Evolutionary conservation across 176 grass and related monocot genomes (phyloP).

Genomic region (Phyllostachys edulis): DNA sequence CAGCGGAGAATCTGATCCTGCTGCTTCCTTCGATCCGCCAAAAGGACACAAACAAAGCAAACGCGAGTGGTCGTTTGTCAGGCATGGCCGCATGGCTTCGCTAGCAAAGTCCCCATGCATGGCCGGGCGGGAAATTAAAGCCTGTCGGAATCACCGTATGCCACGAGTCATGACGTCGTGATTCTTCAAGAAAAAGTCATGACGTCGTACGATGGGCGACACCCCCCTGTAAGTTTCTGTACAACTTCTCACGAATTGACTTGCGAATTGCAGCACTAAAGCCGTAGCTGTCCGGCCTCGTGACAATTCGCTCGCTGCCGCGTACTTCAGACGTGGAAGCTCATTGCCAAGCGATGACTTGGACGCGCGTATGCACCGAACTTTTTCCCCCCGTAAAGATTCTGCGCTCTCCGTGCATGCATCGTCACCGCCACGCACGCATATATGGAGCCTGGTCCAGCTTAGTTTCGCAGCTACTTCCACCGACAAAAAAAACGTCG

Average conservation of each 20-base stretch:
- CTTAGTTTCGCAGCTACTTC: not conserved
- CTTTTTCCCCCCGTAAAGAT: not conserved
- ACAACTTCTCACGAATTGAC: not conserved
- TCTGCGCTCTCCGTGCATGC: not conserved
- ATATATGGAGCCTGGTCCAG: not conserved
- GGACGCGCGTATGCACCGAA: slow-evolving; percentile 24
- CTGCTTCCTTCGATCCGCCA: too few species aligned
- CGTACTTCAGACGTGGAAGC: not conserved
- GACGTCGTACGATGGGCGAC: slow-evolving; percentile 8
- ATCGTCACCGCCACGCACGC: not conserved
- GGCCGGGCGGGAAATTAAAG: not conserved
- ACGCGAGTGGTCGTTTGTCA: not conserved
- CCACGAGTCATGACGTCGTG: not conserved
- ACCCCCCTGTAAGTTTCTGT: not conserved
- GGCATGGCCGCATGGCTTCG: not conserved
- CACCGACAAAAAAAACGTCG: not conserved
- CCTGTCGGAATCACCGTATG: not conserved
- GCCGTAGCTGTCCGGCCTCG: not conserved
- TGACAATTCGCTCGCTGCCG: not conserved
- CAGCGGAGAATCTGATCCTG: too few species aligned
- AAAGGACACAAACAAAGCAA: too few species aligned
- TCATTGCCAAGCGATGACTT: not conserved
- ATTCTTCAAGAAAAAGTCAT: not conserved
- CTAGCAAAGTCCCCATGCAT: not conserved
- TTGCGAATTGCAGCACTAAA: not conserved